These are phyloP conservation scores for Dissoconium aciculare DNA, from an alignment of 2,329 filamentous ascomycete genomes.

Conservation along the genomic window DNA sequence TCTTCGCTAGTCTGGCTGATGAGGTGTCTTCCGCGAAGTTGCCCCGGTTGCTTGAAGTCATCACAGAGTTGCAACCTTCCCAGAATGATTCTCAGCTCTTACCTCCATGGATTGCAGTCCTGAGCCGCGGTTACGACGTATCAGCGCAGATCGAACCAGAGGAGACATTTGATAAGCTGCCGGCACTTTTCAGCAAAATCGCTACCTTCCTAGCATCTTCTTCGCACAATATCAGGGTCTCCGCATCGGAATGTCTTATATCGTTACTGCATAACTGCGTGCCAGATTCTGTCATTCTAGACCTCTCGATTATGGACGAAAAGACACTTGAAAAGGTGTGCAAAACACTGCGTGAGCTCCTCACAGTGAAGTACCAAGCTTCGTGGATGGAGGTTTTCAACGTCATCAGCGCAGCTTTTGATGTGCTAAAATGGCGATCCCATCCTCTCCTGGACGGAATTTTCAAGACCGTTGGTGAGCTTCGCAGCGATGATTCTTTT, in stretches of 20 bases:
- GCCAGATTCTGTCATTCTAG: conserved; percentile 64
- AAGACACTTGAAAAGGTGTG: conserved; percentile 73
- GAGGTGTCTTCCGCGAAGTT: conserved; percentile 81
- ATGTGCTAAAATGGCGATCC: conserved; percentile 70
- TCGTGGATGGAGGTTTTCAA: conserved; percentile 93
- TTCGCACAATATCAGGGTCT: conserved; percentile 85
- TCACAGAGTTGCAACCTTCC: conserved; percentile 78
- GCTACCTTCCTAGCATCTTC: conserved; percentile 69
- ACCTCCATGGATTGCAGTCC: conserved; percentile 89
- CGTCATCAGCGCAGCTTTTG: conserved; percentile 74
- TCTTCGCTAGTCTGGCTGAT: conserved; percentile 81
- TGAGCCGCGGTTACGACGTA: conserved; percentile 89
- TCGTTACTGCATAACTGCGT: conserved; percentile 87
- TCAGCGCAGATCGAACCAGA: conserved; percentile 76
- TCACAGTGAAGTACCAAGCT: conserved; percentile 82
- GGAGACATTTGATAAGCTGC: conserved; percentile 82
- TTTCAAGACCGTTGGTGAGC: conserved; percentile 66
- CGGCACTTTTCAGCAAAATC: conserved; percentile 68
- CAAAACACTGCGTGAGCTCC: conserved; percentile 53
- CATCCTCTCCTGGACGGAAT: conserved; percentile 63
- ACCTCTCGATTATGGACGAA: conserved; percentile 85
- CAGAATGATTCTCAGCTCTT: conserved; percentile 88
- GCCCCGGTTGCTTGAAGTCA: conserved; percentile 75
- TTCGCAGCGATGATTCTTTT: conserved; percentile 78
- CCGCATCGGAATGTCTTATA: conserved; percentile 84